phyloP scores from a whole-genome alignment of 371 early-diverging fungal species.

The Amoeboaphelidium protococcarum region DNA sequence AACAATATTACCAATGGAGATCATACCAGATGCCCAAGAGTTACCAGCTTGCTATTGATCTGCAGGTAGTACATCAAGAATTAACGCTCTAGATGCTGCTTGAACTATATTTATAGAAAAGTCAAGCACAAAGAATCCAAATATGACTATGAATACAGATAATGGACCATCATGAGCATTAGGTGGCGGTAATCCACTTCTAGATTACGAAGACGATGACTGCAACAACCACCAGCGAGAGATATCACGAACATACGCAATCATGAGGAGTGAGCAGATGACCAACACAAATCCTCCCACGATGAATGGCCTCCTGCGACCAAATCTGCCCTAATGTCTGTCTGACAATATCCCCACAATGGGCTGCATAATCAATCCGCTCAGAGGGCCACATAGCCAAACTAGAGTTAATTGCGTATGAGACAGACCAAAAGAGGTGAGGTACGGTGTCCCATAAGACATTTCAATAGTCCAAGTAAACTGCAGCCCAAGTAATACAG shows the following conservation, averaged over 20 bases:
- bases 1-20: not conserved
- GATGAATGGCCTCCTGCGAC: not conserved
- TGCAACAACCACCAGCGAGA: not conserved
- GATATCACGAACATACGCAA: too few relatives aligned
- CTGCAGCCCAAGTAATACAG: not conserved
- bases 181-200: not conserved
- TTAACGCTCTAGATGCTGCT: not conserved
- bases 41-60: not conserved
- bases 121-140: not conserved
- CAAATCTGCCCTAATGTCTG: not conserved
- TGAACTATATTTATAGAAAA: not conserved
- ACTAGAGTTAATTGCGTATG: conserved; percentile 63
- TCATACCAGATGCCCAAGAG: not conserved
- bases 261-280: too few relatives aligned
- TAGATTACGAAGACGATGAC: not conserved
- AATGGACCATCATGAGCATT: not conserved
- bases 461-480: conserved; percentile 14
- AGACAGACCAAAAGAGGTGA: conserved; percentile 53
- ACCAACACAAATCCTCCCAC: too few relatives aligned
- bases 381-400: conserved; percentile 90
- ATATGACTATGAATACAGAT: not conserved
- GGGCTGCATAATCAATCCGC: conserved; percentile 54
- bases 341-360: conserved; percentile 11
- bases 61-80: not conserved
- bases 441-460: conserved; percentile 53